Evolutionary conservation across 108 stramenopile species (phyloP), one percentile per base, ranked within the genome.

Genomic region (Nannochloropsis gaditana): DNA sequence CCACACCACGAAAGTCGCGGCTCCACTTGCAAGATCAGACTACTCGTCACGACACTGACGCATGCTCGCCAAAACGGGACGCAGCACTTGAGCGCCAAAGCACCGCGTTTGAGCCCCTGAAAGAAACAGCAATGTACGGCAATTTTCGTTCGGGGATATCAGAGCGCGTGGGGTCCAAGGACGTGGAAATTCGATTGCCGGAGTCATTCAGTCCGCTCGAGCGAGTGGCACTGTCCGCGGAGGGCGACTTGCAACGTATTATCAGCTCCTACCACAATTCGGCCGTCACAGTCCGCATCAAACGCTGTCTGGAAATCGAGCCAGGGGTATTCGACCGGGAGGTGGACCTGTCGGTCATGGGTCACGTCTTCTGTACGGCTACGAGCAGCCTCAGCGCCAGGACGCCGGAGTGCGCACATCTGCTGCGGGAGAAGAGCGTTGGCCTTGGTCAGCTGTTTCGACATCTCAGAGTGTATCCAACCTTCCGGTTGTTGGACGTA

Each of bases 391-490:
- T 73, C 19, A 73, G 59, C n/a, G 19, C 59, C 4, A 73, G n/a
- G 59, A 73, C 59, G 59, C 59, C 59, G 59, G 59, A 73, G n/a
- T 73, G 59, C n/a, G 59, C 59, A n/a, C 59, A 73, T 73, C 3
- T 73, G 8, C 8, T 73, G 59, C 59, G 59, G 59, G 59, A 73
- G 59, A 73, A 73, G 6, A 73, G 59, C n/a, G 59, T 73, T 15
- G 59, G 59, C 59, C 59, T 73, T 73, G 59, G 59, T 15, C 59
- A 73, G 59, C 59, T 73, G 2, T 73, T 73, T 73, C 59, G 59
- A n/a, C n/a, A 73, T 73, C 59, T 73, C 15, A 15, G 59, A 2
- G 59, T 73, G 3, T 73, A 73, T n/a, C 59, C 59, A 73, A 73
- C 59, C 3, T 73, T 73, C 0, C 59, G 59, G 2, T 73, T 73